phyloP scores from a whole-genome alignment of 768 basidiomycete species.

The Mycena albidolilacea region DNA sequence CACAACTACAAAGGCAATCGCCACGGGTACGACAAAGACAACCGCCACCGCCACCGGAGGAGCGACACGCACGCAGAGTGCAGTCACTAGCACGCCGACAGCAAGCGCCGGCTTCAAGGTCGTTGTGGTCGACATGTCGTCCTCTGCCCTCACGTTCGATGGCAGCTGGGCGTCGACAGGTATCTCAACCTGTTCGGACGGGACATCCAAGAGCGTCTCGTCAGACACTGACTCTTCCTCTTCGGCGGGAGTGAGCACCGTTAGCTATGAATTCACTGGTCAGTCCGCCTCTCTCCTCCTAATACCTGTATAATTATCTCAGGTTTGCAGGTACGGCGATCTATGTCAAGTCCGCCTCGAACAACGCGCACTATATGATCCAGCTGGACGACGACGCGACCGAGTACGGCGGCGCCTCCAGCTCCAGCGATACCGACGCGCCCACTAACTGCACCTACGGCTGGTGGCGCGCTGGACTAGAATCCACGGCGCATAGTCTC shows the following conservation, averaged over 20 bases:
- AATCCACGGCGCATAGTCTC: neutral
- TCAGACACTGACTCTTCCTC: neutral
- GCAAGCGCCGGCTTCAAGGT: constrained; percentile 3
- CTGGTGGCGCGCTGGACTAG: constrained; percentile 11
- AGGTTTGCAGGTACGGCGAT: neutral
- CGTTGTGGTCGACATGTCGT: constrained; percentile 5
- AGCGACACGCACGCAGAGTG: constrained; percentile 4
- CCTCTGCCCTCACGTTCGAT: neutral
- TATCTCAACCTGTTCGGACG: neutral
- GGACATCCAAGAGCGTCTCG: neutral
- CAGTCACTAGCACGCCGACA: neutral
- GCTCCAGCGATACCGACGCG: neutral
- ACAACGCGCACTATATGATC: constrained; percentile 5
- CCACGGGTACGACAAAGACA: neutral
- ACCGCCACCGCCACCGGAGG: neutral
- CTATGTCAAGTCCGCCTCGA: constrained; percentile 1
- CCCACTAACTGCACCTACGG: constrained; percentile 11
- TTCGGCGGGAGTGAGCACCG: neutral
- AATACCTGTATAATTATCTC: neutral
- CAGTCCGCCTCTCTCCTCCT: neutral
- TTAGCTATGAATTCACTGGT: constrained; percentile 7
- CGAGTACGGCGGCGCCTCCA: constrained; percentile 2
- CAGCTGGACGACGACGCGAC: constrained; percentile 1
- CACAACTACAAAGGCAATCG: no score
- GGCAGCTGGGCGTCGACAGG: neutral